Conservation (phyloP, 164 flowering plant genomes). For the Sextonia rubra region DNA sequence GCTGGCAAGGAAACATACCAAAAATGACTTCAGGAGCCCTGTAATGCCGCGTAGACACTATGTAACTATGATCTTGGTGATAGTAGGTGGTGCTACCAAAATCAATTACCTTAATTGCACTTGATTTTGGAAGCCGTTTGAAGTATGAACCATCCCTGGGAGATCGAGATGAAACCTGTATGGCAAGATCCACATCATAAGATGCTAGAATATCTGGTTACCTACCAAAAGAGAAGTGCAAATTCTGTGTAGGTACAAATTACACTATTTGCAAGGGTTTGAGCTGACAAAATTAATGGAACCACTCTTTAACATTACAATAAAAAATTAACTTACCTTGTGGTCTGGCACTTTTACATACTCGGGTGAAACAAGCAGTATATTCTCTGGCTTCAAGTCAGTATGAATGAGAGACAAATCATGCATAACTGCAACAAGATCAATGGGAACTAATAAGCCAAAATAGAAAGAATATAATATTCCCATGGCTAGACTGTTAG, state of each 20-base stretch:
- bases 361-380: conserved; percentile 77
- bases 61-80: conserved; percentile 59
- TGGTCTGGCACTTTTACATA: conserved; percentile 78
- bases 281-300: background rate
- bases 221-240: background rate
- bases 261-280: background rate
- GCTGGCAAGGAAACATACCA: conserved; percentile 35
- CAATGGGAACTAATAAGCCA: background rate
- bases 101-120: conserved; percentile 84
- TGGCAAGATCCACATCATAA: background rate
- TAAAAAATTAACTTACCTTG: conserved; percentile 47
- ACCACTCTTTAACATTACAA: background rate
- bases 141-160: conserved; percentile 52
- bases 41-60: conserved; percentile 79
- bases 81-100: conserved; percentile 87
- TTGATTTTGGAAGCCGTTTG: conserved; percentile 51
- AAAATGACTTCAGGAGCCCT: conserved; percentile 90
- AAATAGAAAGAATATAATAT: background rate
- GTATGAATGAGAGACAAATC: conserved; percentile 86
- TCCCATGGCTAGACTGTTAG: background rate
- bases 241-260: background rate
- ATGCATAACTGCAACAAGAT: conserved; percentile 81
- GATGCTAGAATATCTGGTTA: background rate
- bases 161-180: conserved; percentile 60
- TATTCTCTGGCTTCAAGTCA: conserved; percentile 96